A percentile compares a stretch with the other conserved stretches of the same genome.
Evolutionary conservation across 257 asterid genomes (phyloP).

Genomic region (Capsicum baccatum): DNA sequence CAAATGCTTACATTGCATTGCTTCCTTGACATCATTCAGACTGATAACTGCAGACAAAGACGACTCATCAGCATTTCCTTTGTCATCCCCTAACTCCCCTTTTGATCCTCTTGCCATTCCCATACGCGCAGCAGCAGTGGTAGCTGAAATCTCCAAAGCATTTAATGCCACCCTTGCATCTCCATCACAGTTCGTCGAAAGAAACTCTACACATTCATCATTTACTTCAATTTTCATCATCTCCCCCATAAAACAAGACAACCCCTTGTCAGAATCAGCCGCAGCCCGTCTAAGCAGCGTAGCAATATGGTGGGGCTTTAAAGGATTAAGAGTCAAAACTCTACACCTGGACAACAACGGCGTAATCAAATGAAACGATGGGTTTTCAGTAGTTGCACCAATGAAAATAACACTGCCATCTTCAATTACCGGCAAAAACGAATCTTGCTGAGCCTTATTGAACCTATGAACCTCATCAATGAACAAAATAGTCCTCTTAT

Average conservation of each 20-base stretch:
- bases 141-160: conserved; percentile 68
- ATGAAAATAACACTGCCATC: conserved; percentile 82
- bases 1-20: conserved; percentile 74
- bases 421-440: conserved; percentile 83
- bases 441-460: conserved; percentile 89
- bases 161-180: conserved; percentile 82
- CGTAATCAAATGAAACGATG: conserved; percentile 80
- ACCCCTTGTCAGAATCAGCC: conserved; percentile 48
- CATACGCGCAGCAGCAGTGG: conserved; percentile 48
- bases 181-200: conserved; percentile 69
- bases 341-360: conserved; percentile 84
- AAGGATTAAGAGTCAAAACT: conserved; percentile 62
- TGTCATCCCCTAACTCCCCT: background rate
- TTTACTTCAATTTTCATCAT: conserved; percentile 34
- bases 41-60: conserved; percentile 13
- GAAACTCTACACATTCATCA: conserved; percentile 55
- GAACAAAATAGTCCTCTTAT: conserved; percentile 62
- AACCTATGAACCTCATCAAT: conserved; percentile 94
- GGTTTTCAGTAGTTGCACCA: conserved; percentile 96
- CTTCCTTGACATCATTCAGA: conserved; percentile 57
- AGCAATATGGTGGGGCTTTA: conserved; percentile 56
- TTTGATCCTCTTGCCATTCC: background rate
- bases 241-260: conserved; percentile 30
- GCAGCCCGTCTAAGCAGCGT: conserved; percentile 54
- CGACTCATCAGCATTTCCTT: background rate